Percentiles rank a stretch among this genome's conserved stretches.
Evolutionary conservation across 208 protist genomes (phyloP).

Genomic region (Crithidia fasciculata): DNA sequence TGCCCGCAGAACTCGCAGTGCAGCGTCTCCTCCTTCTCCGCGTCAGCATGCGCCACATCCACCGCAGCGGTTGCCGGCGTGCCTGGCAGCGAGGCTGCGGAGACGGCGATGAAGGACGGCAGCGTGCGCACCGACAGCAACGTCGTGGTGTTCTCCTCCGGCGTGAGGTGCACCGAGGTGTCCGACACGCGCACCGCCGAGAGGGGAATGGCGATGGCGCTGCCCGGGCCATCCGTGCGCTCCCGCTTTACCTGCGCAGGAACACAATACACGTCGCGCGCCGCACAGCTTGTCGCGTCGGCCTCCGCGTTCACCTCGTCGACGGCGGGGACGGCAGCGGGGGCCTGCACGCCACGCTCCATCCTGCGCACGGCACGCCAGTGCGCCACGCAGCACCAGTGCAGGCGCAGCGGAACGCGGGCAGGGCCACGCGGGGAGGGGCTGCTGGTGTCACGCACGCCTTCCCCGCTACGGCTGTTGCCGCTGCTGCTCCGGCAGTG

Average conservation of each 20-base stretch:
- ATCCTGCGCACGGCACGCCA: constrained; percentile 12
- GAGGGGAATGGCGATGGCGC: background rate
- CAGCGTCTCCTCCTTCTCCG: background rate
- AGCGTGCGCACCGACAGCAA: background rate
- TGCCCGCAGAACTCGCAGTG: constrained; percentile 5
- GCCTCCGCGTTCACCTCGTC: background rate
- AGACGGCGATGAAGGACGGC: background rate
- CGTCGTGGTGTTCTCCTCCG: background rate
- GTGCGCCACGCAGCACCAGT: constrained; percentile 17
- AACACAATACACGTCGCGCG: constrained; percentile 12
- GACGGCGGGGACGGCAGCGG: background rate
- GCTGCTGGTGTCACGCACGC: background rate
- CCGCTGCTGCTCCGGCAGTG: no score
- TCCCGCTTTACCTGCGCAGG: constrained; percentile 1
- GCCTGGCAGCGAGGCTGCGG: background rate
- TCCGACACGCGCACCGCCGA: background rate
- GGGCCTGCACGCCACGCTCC: constrained; percentile 18
- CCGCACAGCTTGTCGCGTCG: background rate
- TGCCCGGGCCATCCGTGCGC: background rate
- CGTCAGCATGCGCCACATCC: background rate
- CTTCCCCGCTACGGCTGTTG: background rate
- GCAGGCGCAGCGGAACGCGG: background rate
- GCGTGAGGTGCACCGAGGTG: background rate
- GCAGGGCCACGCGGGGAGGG: background rate
- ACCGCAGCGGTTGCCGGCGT: background rate